Evolutionary conservation across 495 filamentous ascomycete genomes (phyloP).

Genomic region (Penicillium tannophilum): DNA sequence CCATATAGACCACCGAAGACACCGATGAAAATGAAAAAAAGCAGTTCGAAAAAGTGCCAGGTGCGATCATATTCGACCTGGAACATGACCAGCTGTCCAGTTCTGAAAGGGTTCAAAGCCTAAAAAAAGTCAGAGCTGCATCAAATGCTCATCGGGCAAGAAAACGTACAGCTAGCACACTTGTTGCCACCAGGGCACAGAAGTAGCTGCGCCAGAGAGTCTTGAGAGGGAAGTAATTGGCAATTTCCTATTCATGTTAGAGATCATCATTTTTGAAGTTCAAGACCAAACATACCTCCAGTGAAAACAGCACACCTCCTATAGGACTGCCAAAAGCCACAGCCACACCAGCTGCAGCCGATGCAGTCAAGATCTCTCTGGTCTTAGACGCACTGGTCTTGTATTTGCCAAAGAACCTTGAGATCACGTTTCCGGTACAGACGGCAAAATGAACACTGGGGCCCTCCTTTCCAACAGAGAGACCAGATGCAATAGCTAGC

Average conservation of each 20-base stretch:
- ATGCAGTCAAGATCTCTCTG: conserved; percentile 91
- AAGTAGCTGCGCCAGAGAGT: conserved; percentile 99
- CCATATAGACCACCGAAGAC: conserved; percentile 95
- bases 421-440: conserved; percentile 97
- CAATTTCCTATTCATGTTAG: conserved; percentile 71
- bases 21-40: conserved; percentile 91
- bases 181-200: conserved; percentile 94
- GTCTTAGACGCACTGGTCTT: conserved; percentile 91
- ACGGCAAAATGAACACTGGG: conserved; percentile 98
- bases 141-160: background rate
- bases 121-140: conserved; percentile 21
- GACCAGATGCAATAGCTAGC: conserved; percentile 88
- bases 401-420: conserved; percentile 90
- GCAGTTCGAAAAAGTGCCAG: conserved; percentile 96
- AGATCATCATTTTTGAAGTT: background rate
- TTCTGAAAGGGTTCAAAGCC: conserved; percentile 96
- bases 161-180: conserved; percentile 72
- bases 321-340: conserved; percentile 98
- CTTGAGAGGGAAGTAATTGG: conserved; percentile 95
- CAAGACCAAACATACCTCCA: conserved; percentile 60
- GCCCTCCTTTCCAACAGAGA: conserved; percentile 96
- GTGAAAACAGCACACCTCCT: conserved; percentile 92
- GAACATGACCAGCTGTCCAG: conserved; percentile 99
- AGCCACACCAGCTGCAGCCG: conserved; percentile 91
- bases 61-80: conserved; percentile 93